These are phyloP conservation scores for Phylloporus scabripes DNA, from an alignment of 768 basidiomycete genomes.

Conservation along the genomic window DNA sequence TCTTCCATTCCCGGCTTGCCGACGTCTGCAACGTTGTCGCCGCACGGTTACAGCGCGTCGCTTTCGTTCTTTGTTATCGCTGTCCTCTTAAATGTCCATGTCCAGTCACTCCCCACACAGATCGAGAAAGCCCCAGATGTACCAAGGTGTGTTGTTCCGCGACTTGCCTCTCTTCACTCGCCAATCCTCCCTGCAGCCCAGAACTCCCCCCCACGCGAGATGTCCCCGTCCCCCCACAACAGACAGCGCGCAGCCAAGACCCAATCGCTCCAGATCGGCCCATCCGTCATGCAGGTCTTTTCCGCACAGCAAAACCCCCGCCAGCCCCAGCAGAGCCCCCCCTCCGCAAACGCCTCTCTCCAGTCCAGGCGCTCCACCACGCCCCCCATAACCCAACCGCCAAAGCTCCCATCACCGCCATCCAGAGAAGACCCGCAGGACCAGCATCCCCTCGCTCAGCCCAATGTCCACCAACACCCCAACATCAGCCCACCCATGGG, in stretches of 20 bases:
- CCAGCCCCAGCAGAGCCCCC: slow-evolving; percentile 32
- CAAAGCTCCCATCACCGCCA: slow-evolving; percentile 30
- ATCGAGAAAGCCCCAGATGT: slow-evolving; percentile 47
- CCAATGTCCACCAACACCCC: slow-evolving; percentile 28
- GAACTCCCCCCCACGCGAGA: slow-evolving; percentile 36
- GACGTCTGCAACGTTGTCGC: neutral
- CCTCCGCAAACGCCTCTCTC: slow-evolving; percentile 29
- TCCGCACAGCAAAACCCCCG: slow-evolving; percentile 34
- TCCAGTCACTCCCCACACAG: slow-evolving; percentile 57
- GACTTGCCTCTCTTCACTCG: too few species aligned
- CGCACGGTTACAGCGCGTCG: slow-evolving; percentile 31
- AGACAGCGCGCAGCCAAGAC: slow-evolving; percentile 52
- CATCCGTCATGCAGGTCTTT: slow-evolving; percentile 51
- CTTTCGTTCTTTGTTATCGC: slow-evolving; percentile 21
- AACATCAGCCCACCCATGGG: slow-evolving; percentile 35
- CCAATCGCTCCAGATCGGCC: slow-evolving; percentile 59
- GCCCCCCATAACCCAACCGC: slow-evolving; percentile 30
- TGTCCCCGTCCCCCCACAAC: slow-evolving; percentile 40
- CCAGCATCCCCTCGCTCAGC: slow-evolving; percentile 32
- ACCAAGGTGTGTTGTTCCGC: slow-evolving; percentile 25
- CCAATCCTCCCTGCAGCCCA: too few species aligned
- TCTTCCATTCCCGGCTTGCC: slow-evolving; percentile 52
- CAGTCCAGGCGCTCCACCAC: slow-evolving; percentile 31
- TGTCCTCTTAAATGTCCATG: slow-evolving; percentile 40
- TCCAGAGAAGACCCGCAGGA: slow-evolving; percentile 31